Evolutionary conservation across 768 basidiomycete genomes (phyloP), one percentile per base, ranked within the genome.

Genomic region (Solioccasus polychromus): DNA sequence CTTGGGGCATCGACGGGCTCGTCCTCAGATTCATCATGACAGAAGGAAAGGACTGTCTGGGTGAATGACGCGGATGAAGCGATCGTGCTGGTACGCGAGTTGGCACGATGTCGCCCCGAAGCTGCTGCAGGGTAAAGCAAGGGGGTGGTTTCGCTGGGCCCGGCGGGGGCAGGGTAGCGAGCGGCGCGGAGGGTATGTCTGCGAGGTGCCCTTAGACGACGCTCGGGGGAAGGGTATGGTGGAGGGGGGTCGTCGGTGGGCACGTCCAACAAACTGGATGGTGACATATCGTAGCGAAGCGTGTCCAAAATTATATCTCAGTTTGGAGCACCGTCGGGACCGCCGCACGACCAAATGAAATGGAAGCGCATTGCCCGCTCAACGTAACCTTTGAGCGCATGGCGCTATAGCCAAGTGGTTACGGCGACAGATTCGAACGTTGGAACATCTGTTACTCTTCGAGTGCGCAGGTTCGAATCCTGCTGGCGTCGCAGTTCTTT

Each of bases 321-420:
- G n/a, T n/a, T n/a, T n/a, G n/a, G n/a, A n/a, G n/a, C n/a, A n/a
- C n/a, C n/a, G n/a, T n/a, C n/a, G n/a, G n/a, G n/a, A n/a, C n/a
- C n/a, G n/a, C n/a, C n/a, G n/a, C n/a, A n/a, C n/a, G n/a, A n/a
- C n/a, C n/a, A n/a, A n/a, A n/a, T n/a, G n/a, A n/a, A n/a, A n/a
- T n/a, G n/a, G n/a, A n/a, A n/a, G n/a, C n/a, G n/a, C n/a, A n/a
- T n/a, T n/a, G n/a, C n/a, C n/a, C n/a, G n/a, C n/a, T n/a, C n/a
- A n/a, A n/a, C n/a, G n/a, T n/a, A n/a, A n/a, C n/a, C n/a, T n/a
- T n/a, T n/a, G n/a, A n/a, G n/a, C n/a, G n/a, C n/a, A 12, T 31
- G 68, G 64, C 70, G 69, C 78, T 76, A 80, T 80, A 80, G 79
- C 81, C 78, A 79, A 81, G 79, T 82, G 80, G 80, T 82, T 82